A percentile compares a stretch with the other conserved stretches of the same genome.
Evolutionary conservation across 1,284 basidiomycete species (phyloP).

Genomic region (Melampsora americana): DNA sequence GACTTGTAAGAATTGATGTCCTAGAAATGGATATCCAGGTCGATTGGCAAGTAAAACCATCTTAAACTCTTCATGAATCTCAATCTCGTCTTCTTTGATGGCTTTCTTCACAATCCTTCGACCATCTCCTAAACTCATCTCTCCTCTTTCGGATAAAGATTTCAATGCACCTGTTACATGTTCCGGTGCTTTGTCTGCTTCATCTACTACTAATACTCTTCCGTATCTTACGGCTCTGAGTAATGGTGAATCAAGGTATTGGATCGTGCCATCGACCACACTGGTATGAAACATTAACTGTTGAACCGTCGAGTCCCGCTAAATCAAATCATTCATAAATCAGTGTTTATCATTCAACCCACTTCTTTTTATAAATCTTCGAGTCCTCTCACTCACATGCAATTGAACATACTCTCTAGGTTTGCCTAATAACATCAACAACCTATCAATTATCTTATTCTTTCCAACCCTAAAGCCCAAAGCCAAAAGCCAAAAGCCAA

Average conservation of each 20-base stretch:
- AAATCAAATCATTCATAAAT: background rate
- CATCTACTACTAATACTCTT: conserved; percentile 55
- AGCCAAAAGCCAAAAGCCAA: conserved; percentile 47
- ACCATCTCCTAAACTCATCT: conserved; percentile 54
- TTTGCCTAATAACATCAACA: conserved; percentile 53
- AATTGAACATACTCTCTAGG: conserved; percentile 56
- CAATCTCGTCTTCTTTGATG: background rate
- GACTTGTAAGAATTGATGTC: conserved; percentile 53
- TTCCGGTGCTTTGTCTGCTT: conserved; percentile 55
- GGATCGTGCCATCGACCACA: conserved; percentile 52
- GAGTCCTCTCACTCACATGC: conserved; percentile 44
- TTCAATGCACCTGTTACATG: conserved; percentile 54
- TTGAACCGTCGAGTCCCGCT: conserved; percentile 45
- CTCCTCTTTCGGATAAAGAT: conserved; percentile 54
- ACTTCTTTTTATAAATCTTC: background rate
- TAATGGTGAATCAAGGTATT: conserved; percentile 53
- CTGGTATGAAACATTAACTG: conserved; percentile 44
- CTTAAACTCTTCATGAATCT: conserved; percentile 53
- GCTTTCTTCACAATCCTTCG: conserved; percentile 43
- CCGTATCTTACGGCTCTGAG: conserved; percentile 53
- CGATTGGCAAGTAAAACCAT: conserved; percentile 55
- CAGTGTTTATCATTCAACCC: background rate
- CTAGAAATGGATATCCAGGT: conserved; percentile 54
- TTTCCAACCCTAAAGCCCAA: conserved; percentile 55
- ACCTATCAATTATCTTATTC: conserved; percentile 55